Percentiles rank a stretch among this genome's conserved stretches.
phyloP scores from a whole-genome alignment of 1,284 basidiomycete genomes.

The Vanrija sp. region DNA sequence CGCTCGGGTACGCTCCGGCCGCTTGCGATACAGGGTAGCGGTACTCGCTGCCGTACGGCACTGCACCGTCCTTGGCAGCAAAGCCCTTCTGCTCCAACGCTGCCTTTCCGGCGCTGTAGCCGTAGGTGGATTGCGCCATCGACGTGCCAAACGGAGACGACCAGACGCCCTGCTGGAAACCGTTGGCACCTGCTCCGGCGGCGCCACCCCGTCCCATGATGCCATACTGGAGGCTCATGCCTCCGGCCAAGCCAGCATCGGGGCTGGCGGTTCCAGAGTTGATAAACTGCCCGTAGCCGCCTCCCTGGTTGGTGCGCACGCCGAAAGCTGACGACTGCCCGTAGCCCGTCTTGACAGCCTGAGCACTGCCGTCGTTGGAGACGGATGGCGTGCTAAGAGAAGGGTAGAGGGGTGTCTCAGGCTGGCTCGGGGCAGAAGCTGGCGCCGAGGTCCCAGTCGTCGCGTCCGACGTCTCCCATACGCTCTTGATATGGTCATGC shows the following conservation, averaged over 20 bases:
- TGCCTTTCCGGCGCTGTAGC: conserved; percentile 16
- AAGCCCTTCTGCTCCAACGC: conserved; percentile 14
- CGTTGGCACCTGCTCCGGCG: conserved; percentile 11
- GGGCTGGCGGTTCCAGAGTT: conserved; percentile 15
- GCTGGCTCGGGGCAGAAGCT: conserved; percentile 13
- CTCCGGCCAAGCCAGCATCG: conserved; percentile 3
- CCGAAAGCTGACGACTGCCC: background rate
- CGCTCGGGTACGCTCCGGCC: conserved; percentile 1
- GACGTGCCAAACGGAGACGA: conserved; percentile 34
- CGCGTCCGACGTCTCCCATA: conserved; percentile 30
- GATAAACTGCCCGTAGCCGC: conserved; percentile 17
- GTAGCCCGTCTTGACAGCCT: background rate
- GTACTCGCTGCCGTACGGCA: conserved; percentile 1
- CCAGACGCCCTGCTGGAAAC: conserved; percentile 36
- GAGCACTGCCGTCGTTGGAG: background rate
- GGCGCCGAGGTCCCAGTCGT: conserved; percentile 1
- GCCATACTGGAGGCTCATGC: conserved; percentile 18
- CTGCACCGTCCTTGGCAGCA: conserved; percentile 7
- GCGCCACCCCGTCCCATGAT: conserved; percentile 19
- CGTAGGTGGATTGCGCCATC: conserved; percentile 27
- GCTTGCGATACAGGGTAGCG: background rate
- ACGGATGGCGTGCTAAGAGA: conserved; percentile 36
- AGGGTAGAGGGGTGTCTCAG: conserved; percentile 37
- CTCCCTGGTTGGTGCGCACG: conserved; percentile 15
- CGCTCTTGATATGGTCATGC: conserved; percentile 39